Conservation (phyloP, 1,284 basidiomycete species). For the Paramarasmius palmivorus region DNA sequence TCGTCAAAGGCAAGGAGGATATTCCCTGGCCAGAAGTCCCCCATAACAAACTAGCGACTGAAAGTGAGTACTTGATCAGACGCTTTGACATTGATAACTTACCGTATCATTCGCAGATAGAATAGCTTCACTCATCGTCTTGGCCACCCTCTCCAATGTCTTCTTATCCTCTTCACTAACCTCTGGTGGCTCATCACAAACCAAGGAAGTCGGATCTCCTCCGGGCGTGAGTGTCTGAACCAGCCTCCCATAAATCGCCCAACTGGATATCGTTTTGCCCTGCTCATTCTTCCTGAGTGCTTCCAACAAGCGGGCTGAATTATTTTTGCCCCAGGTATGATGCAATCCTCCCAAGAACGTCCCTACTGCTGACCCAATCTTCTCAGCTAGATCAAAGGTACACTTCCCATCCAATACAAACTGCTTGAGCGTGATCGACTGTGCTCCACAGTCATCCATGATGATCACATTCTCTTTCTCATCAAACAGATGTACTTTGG, state of each 20-base stretch:
- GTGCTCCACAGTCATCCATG: slow-evolving; percentile 59
- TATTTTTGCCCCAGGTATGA: slow-evolving; percentile 32
- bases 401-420: slow-evolving; percentile 41
- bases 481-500: slow-evolving; percentile 51
- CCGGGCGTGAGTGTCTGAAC: slow-evolving; percentile 40
- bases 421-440: slow-evolving; percentile 45
- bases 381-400: slow-evolving; percentile 29
- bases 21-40: slow-evolving; percentile 72
- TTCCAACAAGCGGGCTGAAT: slow-evolving; percentile 27
- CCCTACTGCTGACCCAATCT: slow-evolving; percentile 53
- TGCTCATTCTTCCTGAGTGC: slow-evolving; percentile 40
- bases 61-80: not conserved
- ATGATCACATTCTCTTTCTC: slow-evolving; percentile 47
- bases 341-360: slow-evolving; percentile 52
- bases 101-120: slow-evolving; percentile 34
- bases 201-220: slow-evolving; percentile 27
- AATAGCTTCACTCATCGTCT: slow-evolving; percentile 36
- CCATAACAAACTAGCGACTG: slow-evolving; percentile 44
- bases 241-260: slow-evolving; percentile 31
- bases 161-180: slow-evolving; percentile 36
- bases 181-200: slow-evolving; percentile 42
- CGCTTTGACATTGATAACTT: slow-evolving; percentile 15
- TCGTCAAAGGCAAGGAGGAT: slow-evolving; percentile 40
- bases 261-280: slow-evolving; percentile 42
- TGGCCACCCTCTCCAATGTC: slow-evolving; percentile 34